Evolutionary conservation across 2,329 filamentous ascomycete species (phyloP), one percentile per base, ranked within the genome.

Genomic region (Claviceps citrina): DNA sequence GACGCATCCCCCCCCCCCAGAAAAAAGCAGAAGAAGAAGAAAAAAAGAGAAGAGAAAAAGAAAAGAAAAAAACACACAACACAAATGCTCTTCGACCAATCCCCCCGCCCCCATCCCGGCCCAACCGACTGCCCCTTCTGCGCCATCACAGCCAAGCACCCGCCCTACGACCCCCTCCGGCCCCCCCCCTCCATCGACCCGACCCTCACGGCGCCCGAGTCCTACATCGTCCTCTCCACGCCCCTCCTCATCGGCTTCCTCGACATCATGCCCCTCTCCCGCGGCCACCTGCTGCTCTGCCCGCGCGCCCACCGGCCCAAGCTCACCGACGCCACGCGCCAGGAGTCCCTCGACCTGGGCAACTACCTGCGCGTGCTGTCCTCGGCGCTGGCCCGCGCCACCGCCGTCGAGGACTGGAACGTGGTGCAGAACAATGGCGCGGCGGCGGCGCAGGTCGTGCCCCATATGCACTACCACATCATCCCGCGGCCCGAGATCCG

Each of bases 401-500:
- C 79, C 2, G 81, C 78, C 8, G 73, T 84, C 1, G 68, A 68
- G 38, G 87, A 95, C 62, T 96, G 89, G 81, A 98, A 98, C 59
- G 77, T 96, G 24, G 84, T 96, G 41, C 89, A 96, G 65, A 96
- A 96, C 57, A 96, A 95, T 51, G 85, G 89, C 13, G 78, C 78
- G 3, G 76, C 85, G 25, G 89, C 89, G 2, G 86, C 86, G 2
- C 89, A 96, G 63, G 85, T 94, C 13, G 86, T 96, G 2, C 81
- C 82, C 18, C 89, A 96, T 59, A 80, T 93, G 36, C 89, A 98
- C 59, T 96, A 93, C 57, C 91, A 98, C 52, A 72, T 96, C 39
- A 93, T 98, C 26, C 89, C 89, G 0, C 66, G 89, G 28, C 86
- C 87, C 0, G 76, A 81, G 61, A 72, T 71, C 43, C 66, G 64